phyloP scores from a whole-genome alignment of 176 grass and related monocot species.

The Zoysia japonica region DNA sequence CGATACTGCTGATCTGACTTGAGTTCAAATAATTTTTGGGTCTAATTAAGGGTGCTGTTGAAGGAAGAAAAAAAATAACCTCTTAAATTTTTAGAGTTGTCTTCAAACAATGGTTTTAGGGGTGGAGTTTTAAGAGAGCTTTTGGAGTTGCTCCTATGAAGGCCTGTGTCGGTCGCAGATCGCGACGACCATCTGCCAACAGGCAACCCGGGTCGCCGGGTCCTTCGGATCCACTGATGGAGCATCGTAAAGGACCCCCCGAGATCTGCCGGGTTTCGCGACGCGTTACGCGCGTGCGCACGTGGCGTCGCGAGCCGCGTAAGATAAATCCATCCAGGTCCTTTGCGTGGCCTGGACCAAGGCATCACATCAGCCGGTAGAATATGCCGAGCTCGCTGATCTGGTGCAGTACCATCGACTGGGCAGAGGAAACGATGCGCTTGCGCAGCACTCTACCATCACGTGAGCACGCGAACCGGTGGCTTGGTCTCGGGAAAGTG shows the following conservation, averaged over 20 bases:
- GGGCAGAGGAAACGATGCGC: too few species aligned
- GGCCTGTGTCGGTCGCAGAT: constrained; percentile 6
- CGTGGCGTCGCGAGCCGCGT: background rate
- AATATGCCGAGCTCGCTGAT: constrained; percentile 1
- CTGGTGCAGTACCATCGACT: background rate
- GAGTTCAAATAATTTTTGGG: too few species aligned
- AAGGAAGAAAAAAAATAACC: too few species aligned
- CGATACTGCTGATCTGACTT: too few species aligned
- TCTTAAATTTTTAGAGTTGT: too few species aligned
- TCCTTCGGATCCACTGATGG: constrained; percentile 23
- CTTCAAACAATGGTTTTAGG: too few species aligned
- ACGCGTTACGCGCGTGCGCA: too few species aligned
- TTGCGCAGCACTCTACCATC: too few species aligned
- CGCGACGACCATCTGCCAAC: background rate
- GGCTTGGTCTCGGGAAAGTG: constrained; percentile 31
- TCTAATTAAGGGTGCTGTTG: too few species aligned
- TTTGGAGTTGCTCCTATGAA: background rate
- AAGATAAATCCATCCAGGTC: background rate
- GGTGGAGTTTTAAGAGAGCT: too few species aligned
- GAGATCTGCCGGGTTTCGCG: too few species aligned
- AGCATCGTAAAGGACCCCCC: background rate
- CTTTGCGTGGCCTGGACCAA: background rate
- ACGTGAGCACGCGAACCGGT: too few species aligned
- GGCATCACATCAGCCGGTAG: background rate
- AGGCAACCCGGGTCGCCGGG: constrained; percentile 5